A percentile compares a stretch with the other conserved stretches of the same genome.
Evolutionary conservation across 2,329 filamentous ascomycete species (phyloP).

Genomic region (Colletotrichum tropicicola): DNA sequence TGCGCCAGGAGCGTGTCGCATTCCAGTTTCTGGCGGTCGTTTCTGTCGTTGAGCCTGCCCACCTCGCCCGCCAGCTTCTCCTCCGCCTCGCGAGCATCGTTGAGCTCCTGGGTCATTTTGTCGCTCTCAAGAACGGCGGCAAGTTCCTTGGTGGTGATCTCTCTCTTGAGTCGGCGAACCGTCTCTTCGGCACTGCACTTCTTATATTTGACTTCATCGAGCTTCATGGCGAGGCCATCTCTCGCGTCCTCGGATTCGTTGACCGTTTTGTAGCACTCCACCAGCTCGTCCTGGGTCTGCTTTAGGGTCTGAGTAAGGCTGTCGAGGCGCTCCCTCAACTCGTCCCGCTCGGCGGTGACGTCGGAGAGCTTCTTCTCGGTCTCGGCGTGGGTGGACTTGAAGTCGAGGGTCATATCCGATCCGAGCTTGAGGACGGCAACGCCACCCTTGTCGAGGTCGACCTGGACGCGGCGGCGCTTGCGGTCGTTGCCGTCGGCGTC

Average conservation of each 20-base stretch:
- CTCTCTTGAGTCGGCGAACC: too few species aligned
- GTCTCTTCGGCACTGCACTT: not conserved
- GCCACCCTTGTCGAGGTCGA: conserved; percentile 4
- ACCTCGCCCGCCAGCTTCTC: not conserved
- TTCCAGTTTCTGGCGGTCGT: too few species aligned
- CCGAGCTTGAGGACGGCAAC: not conserved
- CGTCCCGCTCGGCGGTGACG: not conserved
- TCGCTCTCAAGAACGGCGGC: too few species aligned
- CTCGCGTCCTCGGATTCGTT: not conserved
- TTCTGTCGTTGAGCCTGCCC: conserved; percentile 37
- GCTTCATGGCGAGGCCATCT: too few species aligned
- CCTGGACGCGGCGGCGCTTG: conserved; percentile 12
- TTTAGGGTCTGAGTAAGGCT: not conserved
- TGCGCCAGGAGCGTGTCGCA: too few species aligned
- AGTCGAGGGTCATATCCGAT: conserved; percentile 2
- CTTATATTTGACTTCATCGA: not conserved
- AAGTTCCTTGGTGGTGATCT: conserved; percentile 33
- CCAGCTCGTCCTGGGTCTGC: not conserved
- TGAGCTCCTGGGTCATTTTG: conserved; percentile 31
- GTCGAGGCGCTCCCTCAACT: not conserved
- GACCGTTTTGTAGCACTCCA: too few species aligned
- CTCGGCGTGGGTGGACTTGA: not conserved
- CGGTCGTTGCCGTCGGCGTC: not conserved
- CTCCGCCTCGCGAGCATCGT: not conserved
- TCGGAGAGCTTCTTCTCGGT: not conserved